phyloP scores from a whole-genome alignment of 2,329 filamentous ascomycete species.

The Paecilomyces variotii region DNA sequence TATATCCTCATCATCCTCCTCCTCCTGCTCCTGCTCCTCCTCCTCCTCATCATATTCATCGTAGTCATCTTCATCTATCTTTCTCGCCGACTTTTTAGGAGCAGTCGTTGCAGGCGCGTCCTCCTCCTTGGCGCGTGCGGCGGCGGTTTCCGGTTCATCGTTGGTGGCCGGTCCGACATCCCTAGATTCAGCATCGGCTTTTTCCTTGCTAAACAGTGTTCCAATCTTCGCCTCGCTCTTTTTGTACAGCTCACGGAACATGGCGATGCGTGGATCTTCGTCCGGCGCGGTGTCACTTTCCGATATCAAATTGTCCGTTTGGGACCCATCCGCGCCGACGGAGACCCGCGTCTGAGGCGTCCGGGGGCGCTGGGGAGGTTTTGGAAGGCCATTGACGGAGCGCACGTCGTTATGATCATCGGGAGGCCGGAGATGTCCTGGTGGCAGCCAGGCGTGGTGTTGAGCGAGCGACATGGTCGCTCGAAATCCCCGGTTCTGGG shows the following conservation, averaged over 20 bases:
- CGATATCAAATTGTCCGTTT: slow-evolving; percentile 41
- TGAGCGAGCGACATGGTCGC: slow-evolving; percentile 59
- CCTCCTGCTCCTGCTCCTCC: slow-evolving; percentile 54
- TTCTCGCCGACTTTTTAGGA: slow-evolving; percentile 54
- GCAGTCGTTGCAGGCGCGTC: slow-evolving; percentile 35
- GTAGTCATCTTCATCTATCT: slow-evolving; percentile 72
- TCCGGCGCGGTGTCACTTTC: slow-evolving; percentile 54
- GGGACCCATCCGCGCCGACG: slow-evolving; percentile 38
- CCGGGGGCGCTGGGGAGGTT: slow-evolving; percentile 35
- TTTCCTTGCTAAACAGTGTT: slow-evolving; percentile 57
- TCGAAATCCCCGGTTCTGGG: slow-evolving; percentile 39
- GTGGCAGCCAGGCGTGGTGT: slow-evolving; percentile 60
- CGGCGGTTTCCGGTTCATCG: slow-evolving; percentile 23
- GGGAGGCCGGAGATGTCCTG: slow-evolving; percentile 50
- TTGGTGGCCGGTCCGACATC: slow-evolving; percentile 43
- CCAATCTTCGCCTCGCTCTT: slow-evolving; percentile 69
- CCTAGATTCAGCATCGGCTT: slow-evolving; percentile 19
- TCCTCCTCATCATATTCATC: slow-evolving; percentile 58
- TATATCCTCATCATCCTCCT: slow-evolving; percentile 50
- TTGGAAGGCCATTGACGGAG: slow-evolving; percentile 36
- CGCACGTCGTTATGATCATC: slow-evolving; percentile 48
- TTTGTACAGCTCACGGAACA: slow-evolving; percentile 71
- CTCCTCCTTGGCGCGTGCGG: slow-evolving; percentile 44
- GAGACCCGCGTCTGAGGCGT: slow-evolving; percentile 38
- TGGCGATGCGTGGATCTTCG: slow-evolving; percentile 59